Evolutionary conservation across 306 rosid genomes (phyloP), one percentile per base, ranked within the genome.

Genomic region (Urtica urens): DNA sequence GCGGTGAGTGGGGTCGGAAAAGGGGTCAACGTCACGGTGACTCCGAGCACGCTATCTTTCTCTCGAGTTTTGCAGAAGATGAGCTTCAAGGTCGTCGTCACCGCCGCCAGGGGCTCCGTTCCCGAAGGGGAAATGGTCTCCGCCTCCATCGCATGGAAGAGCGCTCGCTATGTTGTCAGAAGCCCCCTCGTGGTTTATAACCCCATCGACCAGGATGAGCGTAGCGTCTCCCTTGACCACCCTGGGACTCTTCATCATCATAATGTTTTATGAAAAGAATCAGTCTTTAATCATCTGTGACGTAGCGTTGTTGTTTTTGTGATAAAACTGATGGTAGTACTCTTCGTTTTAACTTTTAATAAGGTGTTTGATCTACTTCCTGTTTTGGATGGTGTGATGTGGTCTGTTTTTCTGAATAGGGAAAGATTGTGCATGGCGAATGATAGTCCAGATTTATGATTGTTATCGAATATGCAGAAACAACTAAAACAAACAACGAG

Each of bases 71-170:
- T 29, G 54, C 83, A 85, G 56, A 79, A 68, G 64, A 62, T 25
- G 48, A 79, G 83, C 68, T 84, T 81, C 63, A 72, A 75, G 76
- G 92, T 90, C 6, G 78, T 73, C 38, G 85, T 85, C 70, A 85
- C 63, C 66, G 87, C 87, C 10, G 49, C 63, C 20, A 37, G 84
- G 17, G 57, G 75, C 71, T 15, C 78, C 14, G 27, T 67, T 3
- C 38, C 7, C 61, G 10, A 29, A 37, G 54, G 39, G 11, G 4
- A 4, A 30, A 46, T 69, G 70, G 65, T 81, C 14, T 81, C 95
- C 0, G 95, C 81, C 11, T 72, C 74, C 0, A 62, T 84, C 22
- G 53, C 72, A 42, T 90, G 99, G 99, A 58, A 60, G 52, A 76
- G 60, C 55, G 7, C 67, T 3, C 71, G 66, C 9, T 54, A 75